Evolutionary conservation across 192 early-diverging fungal species (phyloP), one percentile per base, ranked within the genome.

Genomic region (Paraglomus occultum): DNA sequence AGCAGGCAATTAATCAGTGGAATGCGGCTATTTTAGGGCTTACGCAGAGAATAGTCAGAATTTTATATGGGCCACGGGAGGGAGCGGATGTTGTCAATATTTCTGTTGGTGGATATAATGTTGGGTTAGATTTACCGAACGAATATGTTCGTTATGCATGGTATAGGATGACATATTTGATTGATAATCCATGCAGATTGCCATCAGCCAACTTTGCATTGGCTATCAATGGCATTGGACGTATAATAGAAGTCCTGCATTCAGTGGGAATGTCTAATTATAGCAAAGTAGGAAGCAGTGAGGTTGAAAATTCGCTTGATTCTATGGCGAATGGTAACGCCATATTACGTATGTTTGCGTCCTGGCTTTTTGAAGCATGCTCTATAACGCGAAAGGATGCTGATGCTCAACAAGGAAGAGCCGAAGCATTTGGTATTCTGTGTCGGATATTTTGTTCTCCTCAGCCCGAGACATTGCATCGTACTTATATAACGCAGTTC

Each of bases 261-360:
- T 40, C 20, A 1, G 76, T 83, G 12, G 77, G 75, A 0, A 20
- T 46, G 15, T 39, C 57, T 45, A 54, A 51, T 39, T 46, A 59
- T 10, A 44, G 48, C 38, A 58, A 59, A 59, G 5, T 31, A 20
- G 12, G 43, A 39, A 20, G 38, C 47, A 44, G 48, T 39, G 67
- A 70, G 17, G 17, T 1, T 49, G 39, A 70, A 50, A 9, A 10
- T 45, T 57, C 55, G 46, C 18, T 59, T 46, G 14, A 18, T 46
- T 67, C 74, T 10, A 72, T 77, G 15, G 82, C 88, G 0, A 80
- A 93, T 75, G 90, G 90, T 15, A 93, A 92, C 63, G 91, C 90
- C 0, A 51, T 95, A 8, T 80, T 95, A 53, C 77, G 87, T 64
- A 93, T 94, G 88, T 93, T 93, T 85, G 91, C 90, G 1, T 61